phyloP scores from a whole-genome alignment of 768 basidiomycete genomes.

The Terana coerulea region DNA sequence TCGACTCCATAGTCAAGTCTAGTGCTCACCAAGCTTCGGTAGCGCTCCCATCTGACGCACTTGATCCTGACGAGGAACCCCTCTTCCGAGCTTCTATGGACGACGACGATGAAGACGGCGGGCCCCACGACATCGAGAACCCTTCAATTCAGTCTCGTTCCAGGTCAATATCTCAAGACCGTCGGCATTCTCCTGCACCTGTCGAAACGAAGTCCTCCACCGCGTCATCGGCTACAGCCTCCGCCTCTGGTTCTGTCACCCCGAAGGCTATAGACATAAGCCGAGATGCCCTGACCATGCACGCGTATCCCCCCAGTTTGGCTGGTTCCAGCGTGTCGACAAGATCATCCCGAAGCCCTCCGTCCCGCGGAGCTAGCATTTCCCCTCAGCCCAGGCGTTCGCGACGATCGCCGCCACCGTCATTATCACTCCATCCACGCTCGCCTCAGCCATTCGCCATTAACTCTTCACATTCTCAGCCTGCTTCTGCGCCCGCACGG shows the following conservation, averaged over 20 bases:
- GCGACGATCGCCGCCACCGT: constrained; percentile 22
- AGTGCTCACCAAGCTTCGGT: constrained; percentile 35
- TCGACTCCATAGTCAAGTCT: constrained; percentile 89
- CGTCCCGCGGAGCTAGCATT: constrained; percentile 26
- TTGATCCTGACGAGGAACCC: constrained; percentile 53
- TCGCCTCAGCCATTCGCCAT: constrained; percentile 15
- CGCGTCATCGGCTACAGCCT: constrained; percentile 29
- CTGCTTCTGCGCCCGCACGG: neutral
- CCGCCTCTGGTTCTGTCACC: constrained; percentile 25
- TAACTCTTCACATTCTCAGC: constrained; percentile 11
- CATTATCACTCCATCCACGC: constrained; percentile 18
- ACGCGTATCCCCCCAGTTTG: constrained; percentile 63
- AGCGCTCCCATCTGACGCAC: constrained; percentile 36
- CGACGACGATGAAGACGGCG: constrained; percentile 51
- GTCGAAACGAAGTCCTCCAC: constrained; percentile 40
- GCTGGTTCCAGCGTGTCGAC: constrained; percentile 36
- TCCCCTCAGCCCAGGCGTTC: constrained; percentile 18
- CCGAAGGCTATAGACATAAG: constrained; percentile 21
- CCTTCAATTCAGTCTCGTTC: constrained; percentile 34
- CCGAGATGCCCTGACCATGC: constrained; percentile 28
- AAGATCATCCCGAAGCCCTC: constrained; percentile 30
- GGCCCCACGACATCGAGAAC: constrained; percentile 45
- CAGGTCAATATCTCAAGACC: constrained; percentile 22
- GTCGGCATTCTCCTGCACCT: constrained; percentile 11
- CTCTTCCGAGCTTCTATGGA: constrained; percentile 51